Evolutionary conservation across 768 basidiomycete genomes (phyloP).

Genomic region (Ramaria rubella): DNA sequence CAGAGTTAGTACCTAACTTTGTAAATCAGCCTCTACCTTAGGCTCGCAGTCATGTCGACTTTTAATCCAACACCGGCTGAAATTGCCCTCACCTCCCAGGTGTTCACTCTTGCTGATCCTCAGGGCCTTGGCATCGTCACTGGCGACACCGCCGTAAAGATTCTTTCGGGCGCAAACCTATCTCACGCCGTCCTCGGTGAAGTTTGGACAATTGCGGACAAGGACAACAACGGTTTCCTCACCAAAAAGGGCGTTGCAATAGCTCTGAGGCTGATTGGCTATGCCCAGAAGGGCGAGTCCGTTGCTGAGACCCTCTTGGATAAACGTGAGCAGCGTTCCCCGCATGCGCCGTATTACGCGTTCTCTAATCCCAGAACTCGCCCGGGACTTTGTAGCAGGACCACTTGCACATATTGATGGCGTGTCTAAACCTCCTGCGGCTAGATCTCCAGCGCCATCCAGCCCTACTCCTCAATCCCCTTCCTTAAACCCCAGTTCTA

Average conservation of each 20-base stretch:
- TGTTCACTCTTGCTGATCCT: constrained; percentile 67
- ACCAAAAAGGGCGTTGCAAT: constrained; percentile 81
- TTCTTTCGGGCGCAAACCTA: constrained; percentile 81
- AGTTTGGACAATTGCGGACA: constrained; percentile 90
- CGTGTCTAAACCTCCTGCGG: constrained; percentile 39
- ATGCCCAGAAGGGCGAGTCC: constrained; percentile 82
- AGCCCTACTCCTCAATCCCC: constrained; percentile 59
- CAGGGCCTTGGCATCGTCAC: constrained; percentile 80
- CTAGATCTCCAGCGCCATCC: constrained; percentile 41
- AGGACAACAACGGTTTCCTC: constrained; percentile 89
- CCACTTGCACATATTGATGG: constrained; percentile 79
- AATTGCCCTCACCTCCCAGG: constrained; percentile 58
- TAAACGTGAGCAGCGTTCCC: constrained; percentile 52
- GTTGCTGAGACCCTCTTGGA: constrained; percentile 53
- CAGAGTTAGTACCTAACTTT: neutral
- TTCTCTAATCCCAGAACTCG: neutral
- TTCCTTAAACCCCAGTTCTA: constrained; percentile 32
- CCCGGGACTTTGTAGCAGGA: constrained; percentile 50
- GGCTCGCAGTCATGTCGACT: constrained; percentile 30
- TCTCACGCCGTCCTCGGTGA: constrained; percentile 75
- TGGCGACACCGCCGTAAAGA: constrained; percentile 83
- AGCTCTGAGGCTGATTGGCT: constrained; percentile 86
- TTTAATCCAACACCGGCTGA: constrained; percentile 44
- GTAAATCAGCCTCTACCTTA: neutral
- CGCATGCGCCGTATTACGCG: too few species aligned